Evolutionary conservation across 176 grass and related monocot species (phyloP).

Genomic region (Poa annua): DNA sequence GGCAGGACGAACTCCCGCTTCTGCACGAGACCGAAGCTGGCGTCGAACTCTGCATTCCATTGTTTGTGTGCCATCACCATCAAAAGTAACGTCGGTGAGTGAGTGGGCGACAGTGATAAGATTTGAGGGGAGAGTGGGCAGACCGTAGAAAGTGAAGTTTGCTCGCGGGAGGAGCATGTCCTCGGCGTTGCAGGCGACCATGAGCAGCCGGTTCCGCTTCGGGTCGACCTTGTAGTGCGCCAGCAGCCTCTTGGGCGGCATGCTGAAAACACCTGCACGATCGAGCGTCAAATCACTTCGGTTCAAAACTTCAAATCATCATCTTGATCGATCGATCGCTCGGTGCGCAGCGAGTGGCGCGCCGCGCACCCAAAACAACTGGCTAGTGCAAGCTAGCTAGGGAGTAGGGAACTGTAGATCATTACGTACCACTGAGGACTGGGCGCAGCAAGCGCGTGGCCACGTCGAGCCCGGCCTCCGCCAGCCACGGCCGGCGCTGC

Average conservation of each 20-base stretch:
- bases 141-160: constrained; percentile 91
- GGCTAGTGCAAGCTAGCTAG: neutral
- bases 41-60: constrained; percentile 66
- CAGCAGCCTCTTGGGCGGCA: constrained; percentile 79
- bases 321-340: neutral
- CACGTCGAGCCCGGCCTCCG: constrained; percentile 55
- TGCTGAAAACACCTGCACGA: constrained; percentile 70
- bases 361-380: neutral
- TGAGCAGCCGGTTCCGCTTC: constrained; percentile 57
- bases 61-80: too few relatives aligned
- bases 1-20: constrained; percentile 81
- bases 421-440: constrained; percentile 52
- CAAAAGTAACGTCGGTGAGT: neutral
- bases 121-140: neutral
- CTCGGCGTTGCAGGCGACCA: constrained; percentile 90
- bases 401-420: neutral
- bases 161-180: constrained; percentile 93
- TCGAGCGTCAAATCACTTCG: constrained; percentile 40
- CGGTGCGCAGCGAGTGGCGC: neutral
- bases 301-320: too few relatives aligned
- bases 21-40: constrained; percentile 57
- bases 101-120: too few relatives aligned
- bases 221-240: constrained; percentile 94
- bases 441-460: constrained; percentile 67
- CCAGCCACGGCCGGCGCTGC: constrained; percentile 32